Base-by-base conservation (phyloP, 257 asterid species). In the Capsicum baccatum region DNA sequence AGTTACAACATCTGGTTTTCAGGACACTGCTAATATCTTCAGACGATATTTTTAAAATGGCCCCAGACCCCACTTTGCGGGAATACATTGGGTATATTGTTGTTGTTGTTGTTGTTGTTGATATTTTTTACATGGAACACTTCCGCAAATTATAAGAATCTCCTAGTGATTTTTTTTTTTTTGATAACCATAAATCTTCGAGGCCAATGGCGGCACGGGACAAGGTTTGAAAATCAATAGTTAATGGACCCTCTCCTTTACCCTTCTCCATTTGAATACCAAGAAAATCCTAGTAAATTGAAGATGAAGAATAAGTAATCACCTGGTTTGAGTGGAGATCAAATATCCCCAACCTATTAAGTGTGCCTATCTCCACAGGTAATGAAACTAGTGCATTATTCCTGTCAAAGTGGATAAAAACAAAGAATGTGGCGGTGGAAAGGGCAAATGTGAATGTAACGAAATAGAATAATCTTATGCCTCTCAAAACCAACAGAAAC, bases 241-340 rank as follows among this genome's bases (percentile, higher is more conserved):
- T 37, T 68, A 68, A 68, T 8, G 76, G 54, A 68, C 52, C 52
- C 26, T 5, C 17, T 13, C 26, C 13, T 68, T 12, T 0, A 67
- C 26, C 76, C 76, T 37, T 37, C 52, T 37, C 21, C 76, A 37
- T 6, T 37, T 68, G 39, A 14, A 15, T 15, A 7, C 76, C 9
- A 39, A 37, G 26, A 35, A 44, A 10, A 56, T 60, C 52, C 19
- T 74, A 83, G 79, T 9, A 86, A 79, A 35, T 58, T n/a, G 47
- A 76, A 73, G 82, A 86, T 26, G 67, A 80, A 8, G 66, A 70
- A 85, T 55, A n/a, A 67, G 69, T 13, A 86, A 52, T 21, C 79
- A 96, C 99, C 98, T 92, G 96, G 88, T 96, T 96, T 85, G 98
- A 94, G 86, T 95, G 99, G 89, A 96, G 94, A 91, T 96, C 97